Percentiles rank a stretch among this genome's conserved stretches.
phyloP scores from a whole-genome alignment of 495 filamentous ascomycete species.

The Hypoxylon perforatum region DNA sequence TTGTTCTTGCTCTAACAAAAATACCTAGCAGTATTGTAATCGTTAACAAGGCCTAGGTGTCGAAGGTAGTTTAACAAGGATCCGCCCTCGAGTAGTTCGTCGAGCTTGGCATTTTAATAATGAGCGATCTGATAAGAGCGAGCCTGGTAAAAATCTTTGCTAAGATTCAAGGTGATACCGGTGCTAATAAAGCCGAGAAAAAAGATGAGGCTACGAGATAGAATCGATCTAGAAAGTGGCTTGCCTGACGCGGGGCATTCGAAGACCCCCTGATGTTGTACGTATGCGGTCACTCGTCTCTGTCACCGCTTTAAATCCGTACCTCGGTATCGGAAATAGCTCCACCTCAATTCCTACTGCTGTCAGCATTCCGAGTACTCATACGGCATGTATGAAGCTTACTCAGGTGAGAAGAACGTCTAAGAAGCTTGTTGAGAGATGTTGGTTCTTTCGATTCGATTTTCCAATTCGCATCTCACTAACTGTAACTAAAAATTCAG shows the following conservation, averaged over 20 bases:
- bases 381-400: background rate
- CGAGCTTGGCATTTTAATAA: background rate
- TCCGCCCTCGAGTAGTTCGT: background rate
- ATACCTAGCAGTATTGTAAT: background rate
- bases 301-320: slow-evolving; percentile 32
- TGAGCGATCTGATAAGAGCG: background rate
- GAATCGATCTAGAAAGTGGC: slow-evolving; percentile 18
- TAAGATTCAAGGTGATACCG: background rate
- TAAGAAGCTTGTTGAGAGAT: too few relatives aligned
- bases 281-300: slow-evolving; percentile 33
- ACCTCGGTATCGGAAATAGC: background rate
- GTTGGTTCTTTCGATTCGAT: too few relatives aligned
- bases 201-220: slow-evolving; percentile 3
- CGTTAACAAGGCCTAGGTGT: background rate
- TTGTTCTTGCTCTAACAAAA: background rate
- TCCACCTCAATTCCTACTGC: background rate
- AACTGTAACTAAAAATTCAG: too few relatives aligned
- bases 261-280: slow-evolving; percentile 42
- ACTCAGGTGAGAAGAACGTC: too few relatives aligned
- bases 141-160: background rate
- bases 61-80: background rate
- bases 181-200: slow-evolving; percentile 1
- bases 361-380: too few relatives aligned
- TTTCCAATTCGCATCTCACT: too few relatives aligned
- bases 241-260: slow-evolving; percentile 14